phyloP scores from a whole-genome alignment of 371 early-diverging fungal species.

The Apophysomyces variabilis region DNA sequence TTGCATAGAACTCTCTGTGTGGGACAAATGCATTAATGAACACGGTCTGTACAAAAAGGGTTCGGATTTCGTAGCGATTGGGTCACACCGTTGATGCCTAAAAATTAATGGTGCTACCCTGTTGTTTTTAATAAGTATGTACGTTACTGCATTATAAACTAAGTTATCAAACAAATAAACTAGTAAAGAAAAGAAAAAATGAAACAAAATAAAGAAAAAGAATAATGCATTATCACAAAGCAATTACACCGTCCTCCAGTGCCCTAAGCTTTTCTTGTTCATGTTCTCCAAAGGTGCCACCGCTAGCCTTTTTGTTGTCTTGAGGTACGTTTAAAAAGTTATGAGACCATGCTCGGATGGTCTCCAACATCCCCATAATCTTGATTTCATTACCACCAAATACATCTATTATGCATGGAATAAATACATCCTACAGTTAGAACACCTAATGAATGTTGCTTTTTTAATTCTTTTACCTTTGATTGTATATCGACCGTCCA shows the following conservation, averaged over 20 bases:
- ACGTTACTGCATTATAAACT: slow-evolving; percentile 9
- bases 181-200: background rate
- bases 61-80: no score
- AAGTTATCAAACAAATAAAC: slow-evolving; percentile 7
- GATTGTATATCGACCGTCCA: slow-evolving; percentile 58
- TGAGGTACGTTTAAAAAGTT: slow-evolving; percentile 9
- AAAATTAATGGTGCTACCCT: background rate
- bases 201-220: background rate
- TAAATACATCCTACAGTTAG: no score
- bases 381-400: slow-evolving; percentile 56
- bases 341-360: slow-evolving; percentile 42
- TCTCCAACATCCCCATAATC: slow-evolving; percentile 50
- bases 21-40: no score
- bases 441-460: background rate
- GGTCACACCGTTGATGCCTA: no score
- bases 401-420: slow-evolving; percentile 31
- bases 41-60: no score
- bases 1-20: no score
- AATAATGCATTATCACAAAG: background rate
- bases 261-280: slow-evolving; percentile 30
- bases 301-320: slow-evolving; percentile 34
- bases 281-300: slow-evolving; percentile 37
- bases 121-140: background rate
- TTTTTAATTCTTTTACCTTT: slow-evolving; percentile 33
- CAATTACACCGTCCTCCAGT: slow-evolving; percentile 16